These are phyloP conservation scores for Pyrenophora tritici-repentis DNA, from an alignment of 2,329 filamentous ascomycete genomes.

Conservation along the genomic window DNA sequence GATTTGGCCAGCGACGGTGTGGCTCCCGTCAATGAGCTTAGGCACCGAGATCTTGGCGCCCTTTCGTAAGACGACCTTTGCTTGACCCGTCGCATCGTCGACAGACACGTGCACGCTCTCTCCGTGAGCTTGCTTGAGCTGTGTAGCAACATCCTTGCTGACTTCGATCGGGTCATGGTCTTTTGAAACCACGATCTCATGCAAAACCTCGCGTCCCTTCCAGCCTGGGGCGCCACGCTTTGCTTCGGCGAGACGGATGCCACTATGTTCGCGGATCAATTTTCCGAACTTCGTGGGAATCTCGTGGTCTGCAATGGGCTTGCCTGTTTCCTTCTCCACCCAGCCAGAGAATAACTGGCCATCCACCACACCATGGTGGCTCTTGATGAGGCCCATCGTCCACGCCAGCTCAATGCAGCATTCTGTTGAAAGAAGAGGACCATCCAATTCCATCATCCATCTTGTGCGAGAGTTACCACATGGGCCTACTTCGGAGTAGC, in stretches of 20 bases:
- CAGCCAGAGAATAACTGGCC: slow-evolving; percentile 95
- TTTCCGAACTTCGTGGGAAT: slow-evolving; percentile 98
- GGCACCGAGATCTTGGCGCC: slow-evolving; percentile 93
- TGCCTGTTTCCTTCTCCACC: slow-evolving; percentile 92
- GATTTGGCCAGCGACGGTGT: slow-evolving; percentile 94
- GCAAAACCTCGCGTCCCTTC: slow-evolving; percentile 97
- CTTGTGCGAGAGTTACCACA: slow-evolving; percentile 98
- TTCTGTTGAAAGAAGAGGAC: slow-evolving; percentile 90
- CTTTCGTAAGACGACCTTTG: slow-evolving; percentile 92
- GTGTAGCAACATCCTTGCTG: slow-evolving; percentile 94
- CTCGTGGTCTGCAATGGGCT: slow-evolving; percentile 97
- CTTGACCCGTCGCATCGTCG: slow-evolving; percentile 90
- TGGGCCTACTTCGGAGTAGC: slow-evolving; percentile 92
- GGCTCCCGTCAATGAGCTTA: slow-evolving; percentile 95
- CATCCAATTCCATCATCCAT: slow-evolving; percentile 99
- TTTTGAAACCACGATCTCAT: slow-evolving; percentile 96
- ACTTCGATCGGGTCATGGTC: slow-evolving; percentile 96
- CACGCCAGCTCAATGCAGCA: slow-evolving; percentile 99
- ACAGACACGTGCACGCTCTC: slow-evolving; percentile 98
- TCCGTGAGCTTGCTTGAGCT: slow-evolving; percentile 95
- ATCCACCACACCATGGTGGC: slow-evolving; percentile 95
- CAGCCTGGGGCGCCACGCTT: slow-evolving; percentile 95
- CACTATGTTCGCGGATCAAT: slow-evolving; percentile 91
- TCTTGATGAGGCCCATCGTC: slow-evolving; percentile 99
- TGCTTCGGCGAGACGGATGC: slow-evolving; percentile 96